Evolutionary conservation across 2,329 filamentous ascomycete species (phyloP).

Genomic region (Alternaria dauci): DNA sequence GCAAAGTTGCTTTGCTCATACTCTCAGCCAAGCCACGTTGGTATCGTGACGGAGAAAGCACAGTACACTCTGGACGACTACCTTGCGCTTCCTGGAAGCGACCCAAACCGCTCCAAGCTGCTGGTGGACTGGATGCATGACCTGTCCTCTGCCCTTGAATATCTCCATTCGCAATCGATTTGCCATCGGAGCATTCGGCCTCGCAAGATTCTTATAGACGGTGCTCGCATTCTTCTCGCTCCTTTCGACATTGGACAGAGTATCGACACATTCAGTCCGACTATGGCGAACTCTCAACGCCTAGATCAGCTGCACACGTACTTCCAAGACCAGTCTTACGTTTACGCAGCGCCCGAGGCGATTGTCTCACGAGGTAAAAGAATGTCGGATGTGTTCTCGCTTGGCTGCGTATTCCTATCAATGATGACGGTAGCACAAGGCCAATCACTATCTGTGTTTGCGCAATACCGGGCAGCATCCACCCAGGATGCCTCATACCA

Average conservation of each 20-base stretch:
- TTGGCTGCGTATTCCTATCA: slow-evolving; percentile 52
- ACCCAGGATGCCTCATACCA: slow-evolving; percentile 52
- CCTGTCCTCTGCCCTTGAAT: slow-evolving; percentile 50
- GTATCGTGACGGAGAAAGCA: slow-evolving; percentile 44
- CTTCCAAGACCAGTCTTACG: slow-evolving; percentile 47
- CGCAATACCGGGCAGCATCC: slow-evolving; percentile 44
- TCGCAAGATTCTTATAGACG: slow-evolving; percentile 51
- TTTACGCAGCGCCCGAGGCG: slow-evolving; percentile 52
- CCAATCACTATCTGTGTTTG: slow-evolving; percentile 45
- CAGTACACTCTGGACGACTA: slow-evolving; percentile 52
- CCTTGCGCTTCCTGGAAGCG: slow-evolving; percentile 39
- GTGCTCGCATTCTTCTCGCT: slow-evolving; percentile 45
- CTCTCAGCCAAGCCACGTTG: slow-evolving; percentile 48
- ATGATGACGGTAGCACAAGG: slow-evolving; percentile 52
- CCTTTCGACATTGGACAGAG: slow-evolving; percentile 49
- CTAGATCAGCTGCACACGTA: slow-evolving; percentile 43
- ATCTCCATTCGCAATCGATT: slow-evolving; percentile 50
- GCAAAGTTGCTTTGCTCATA: slow-evolving; percentile 51
- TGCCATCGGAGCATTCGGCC: slow-evolving; percentile 50
- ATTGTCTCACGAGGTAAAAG: slow-evolving; percentile 49
- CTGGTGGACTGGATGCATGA: slow-evolving; percentile 54
- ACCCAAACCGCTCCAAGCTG: slow-evolving; percentile 43
- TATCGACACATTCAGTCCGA: slow-evolving; percentile 41
- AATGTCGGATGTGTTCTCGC: slow-evolving; percentile 51
- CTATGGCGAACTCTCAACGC: slow-evolving; percentile 36